Evolutionary conservation across 225 moss, liverwort and hornwort species (phyloP).

Genomic region (Lunularia cruciata): DNA sequence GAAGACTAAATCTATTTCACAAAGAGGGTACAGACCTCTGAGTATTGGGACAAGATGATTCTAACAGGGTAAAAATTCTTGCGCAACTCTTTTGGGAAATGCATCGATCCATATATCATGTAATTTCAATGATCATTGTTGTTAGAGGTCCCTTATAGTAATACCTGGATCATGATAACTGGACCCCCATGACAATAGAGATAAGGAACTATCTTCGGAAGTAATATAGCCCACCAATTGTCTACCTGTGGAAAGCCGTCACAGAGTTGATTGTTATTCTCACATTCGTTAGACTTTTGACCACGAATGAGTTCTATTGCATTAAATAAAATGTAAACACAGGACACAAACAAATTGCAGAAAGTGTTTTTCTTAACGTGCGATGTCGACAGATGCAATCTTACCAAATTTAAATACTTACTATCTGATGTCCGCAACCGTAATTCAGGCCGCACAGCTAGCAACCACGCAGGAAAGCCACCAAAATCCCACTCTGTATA

Average conservation of each 20-base stretch:
- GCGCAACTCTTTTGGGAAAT: background rate
- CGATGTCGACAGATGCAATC: background rate
- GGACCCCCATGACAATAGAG: conserved; percentile 66
- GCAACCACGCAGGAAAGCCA: conserved; percentile 82
- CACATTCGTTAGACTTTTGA: no score
- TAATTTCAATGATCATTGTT: background rate
- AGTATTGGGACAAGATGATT: background rate
- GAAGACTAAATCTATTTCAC: no score
- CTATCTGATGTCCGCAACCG: conserved; percentile 64
- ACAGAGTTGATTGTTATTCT: no score
- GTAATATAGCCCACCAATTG: conserved; percentile 70
- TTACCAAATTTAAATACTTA: conserved; percentile 60
- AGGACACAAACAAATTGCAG: no score
- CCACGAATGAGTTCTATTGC: no score
- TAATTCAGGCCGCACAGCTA: conserved; percentile 59
- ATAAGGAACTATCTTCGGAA: conserved; percentile 53
- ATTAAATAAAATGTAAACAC: no score
- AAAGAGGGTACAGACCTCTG: background rate
- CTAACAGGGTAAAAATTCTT: background rate
- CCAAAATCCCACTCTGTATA: conserved; percentile 84
- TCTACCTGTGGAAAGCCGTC: no score
- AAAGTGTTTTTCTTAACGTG: no score
- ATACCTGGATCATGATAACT: conserved; percentile 80
- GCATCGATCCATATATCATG: background rate
- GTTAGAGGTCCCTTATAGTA: no score